Conservation (phyloP, 129 eudicot genomes). For the Solidago caesia region DNA sequence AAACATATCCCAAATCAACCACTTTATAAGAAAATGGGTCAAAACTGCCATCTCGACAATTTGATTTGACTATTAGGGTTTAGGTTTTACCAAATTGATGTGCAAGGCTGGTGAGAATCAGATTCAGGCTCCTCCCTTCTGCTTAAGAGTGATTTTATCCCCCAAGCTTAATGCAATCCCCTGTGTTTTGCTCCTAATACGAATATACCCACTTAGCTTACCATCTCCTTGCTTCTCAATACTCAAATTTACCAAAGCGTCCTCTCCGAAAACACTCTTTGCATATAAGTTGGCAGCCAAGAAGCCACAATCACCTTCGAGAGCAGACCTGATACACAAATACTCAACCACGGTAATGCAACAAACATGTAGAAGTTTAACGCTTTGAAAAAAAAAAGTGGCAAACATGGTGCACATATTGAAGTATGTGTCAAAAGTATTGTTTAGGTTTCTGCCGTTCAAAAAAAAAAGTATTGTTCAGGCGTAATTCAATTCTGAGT, state of each 20-base stretch:
- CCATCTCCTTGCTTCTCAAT: constrained; percentile 86
- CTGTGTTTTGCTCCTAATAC: constrained; percentile 96
- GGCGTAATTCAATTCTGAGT: no score
- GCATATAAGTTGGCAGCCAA: constrained; percentile 93
- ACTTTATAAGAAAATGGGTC: no score
- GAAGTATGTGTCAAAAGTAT: no score
- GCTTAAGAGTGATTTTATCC: constrained; percentile 94
- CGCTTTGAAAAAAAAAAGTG: no score
- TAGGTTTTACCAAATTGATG: not conserved
- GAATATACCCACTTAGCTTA: constrained; percentile 84
- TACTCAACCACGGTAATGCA: not conserved
- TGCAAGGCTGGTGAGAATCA: not conserved
- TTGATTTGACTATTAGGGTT: no score
- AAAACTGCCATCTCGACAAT: not conserved
- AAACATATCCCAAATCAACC: no score
- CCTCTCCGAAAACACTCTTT: constrained; percentile 95
- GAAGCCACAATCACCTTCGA: constrained; percentile 93
- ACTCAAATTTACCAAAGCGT: constrained; percentile 89
- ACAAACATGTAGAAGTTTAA: no score
- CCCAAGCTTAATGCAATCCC: constrained; percentile 95
- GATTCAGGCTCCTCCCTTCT: constrained; percentile 77
- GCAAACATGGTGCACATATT: no score
- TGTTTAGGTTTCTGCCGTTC: no score
- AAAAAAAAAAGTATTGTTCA: no score
- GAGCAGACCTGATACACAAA: constrained; percentile 54